phyloP scores from a whole-genome alignment of 1,284 basidiomycete genomes.

The Xerocomus nothofagi region DNA sequence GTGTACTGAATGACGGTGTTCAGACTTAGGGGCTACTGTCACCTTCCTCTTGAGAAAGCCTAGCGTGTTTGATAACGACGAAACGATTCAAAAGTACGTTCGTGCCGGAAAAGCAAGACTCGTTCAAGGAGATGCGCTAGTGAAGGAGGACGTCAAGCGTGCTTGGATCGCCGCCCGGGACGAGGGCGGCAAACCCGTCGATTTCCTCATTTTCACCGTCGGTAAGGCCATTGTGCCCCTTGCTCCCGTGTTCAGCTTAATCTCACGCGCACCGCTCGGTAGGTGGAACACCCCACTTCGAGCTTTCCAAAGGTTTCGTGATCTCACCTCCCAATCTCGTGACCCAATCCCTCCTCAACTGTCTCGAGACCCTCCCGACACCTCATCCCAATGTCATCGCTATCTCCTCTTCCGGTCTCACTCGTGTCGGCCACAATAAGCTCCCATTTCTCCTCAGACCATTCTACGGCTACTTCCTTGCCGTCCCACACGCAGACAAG shows the following conservation, averaged over 20 bases:
- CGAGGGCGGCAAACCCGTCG: slow-evolving; percentile 20
- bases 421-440: slow-evolving; percentile 40
- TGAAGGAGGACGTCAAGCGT: slow-evolving; percentile 41
- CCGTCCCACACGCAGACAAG: slow-evolving; percentile 55
- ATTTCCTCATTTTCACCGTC: slow-evolving; percentile 26
- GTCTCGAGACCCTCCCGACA: slow-evolving; percentile 29
- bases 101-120: slow-evolving; percentile 43
- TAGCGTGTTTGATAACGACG: slow-evolving; percentile 44
- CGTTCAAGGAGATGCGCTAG: slow-evolving; percentile 50
- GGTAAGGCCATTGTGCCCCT: slow-evolving; percentile 17
- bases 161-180: slow-evolving; percentile 42
- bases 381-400: slow-evolving; percentile 50
- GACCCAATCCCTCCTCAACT: slow-evolving; percentile 30
- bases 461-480: slow-evolving; percentile 44
- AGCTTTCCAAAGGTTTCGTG: slow-evolving; percentile 26
- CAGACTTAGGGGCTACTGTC: slow-evolving; percentile 49
- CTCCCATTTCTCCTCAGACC: slow-evolving; percentile 52
- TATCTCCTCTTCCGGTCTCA: slow-evolving; percentile 55
- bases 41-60: slow-evolving; percentile 50
- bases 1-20: not conserved
- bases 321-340: slow-evolving; percentile 32
- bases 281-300: slow-evolving; percentile 24
- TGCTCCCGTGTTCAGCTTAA: not conserved
- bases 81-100: slow-evolving; percentile 42
- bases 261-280: not conserved